These are phyloP conservation scores for Hamigera avellanea DNA, from an alignment of 495 filamentous ascomycete genomes.

Conservation along the genomic window DNA sequence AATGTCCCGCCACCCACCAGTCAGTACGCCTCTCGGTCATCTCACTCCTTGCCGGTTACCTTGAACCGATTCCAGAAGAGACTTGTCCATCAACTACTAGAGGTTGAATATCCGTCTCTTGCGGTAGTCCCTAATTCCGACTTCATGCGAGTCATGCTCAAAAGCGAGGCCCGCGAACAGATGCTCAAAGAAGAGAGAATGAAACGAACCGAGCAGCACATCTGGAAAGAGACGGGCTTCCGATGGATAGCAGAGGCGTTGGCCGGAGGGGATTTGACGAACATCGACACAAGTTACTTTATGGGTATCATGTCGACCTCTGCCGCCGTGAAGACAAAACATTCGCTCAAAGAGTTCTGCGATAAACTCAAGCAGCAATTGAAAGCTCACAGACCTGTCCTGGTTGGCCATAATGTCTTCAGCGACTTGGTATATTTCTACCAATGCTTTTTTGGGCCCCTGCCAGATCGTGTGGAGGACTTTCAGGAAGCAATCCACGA, in stretches of 20 bases:
- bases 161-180: constrained; percentile 36
- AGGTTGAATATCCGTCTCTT: constrained; percentile 48
- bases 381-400: constrained; percentile 33
- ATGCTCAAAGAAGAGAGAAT: constrained; percentile 23
- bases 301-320: constrained; percentile 5
- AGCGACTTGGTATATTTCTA: constrained; percentile 64
- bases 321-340: constrained; percentile 35
- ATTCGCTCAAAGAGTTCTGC: constrained; percentile 12
- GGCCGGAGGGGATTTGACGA: constrained; percentile 41
- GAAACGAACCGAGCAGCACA: constrained; percentile 24
- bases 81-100: constrained; percentile 58
- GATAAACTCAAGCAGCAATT: constrained; percentile 24
- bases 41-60: constrained; percentile 6
- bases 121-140: constrained; percentile 29
- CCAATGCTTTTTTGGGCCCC: constrained; percentile 50
- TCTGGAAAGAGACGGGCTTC: constrained; percentile 46
- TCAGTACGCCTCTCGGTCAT: background rate
- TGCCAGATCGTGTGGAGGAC: constrained; percentile 49
- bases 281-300: constrained; percentile 35
- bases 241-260: constrained; percentile 63
- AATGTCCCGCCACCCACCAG: constrained; percentile 21
- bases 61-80: constrained; percentile 45
- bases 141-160: constrained; percentile 42
- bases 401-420: constrained; percentile 73
- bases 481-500: constrained; percentile 43